Conservation (phyloP, 257 asterid species). For the Solanum virginianum region DNA sequence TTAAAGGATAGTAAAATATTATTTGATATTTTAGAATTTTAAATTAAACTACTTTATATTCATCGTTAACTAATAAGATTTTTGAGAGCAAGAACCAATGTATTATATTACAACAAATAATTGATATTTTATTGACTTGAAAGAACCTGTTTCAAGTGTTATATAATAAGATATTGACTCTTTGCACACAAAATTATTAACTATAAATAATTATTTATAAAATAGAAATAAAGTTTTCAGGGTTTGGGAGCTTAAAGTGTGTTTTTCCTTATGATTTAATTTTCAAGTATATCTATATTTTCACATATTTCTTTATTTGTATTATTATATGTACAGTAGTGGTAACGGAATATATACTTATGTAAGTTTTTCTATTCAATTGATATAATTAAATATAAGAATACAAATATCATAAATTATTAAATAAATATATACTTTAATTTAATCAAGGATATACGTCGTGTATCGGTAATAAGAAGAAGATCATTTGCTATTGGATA, state of each 20-base stretch:
- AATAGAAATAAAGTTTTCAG: not conserved
- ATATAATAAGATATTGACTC: not conserved
- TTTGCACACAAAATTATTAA: not conserved
- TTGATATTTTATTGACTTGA: not conserved
- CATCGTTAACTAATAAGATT: not conserved
- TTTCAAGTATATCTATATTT: not conserved
- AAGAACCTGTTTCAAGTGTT: not conserved
- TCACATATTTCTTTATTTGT: not conserved
- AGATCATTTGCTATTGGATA: not conserved
- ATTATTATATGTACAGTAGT: no score
- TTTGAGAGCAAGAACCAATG: not conserved
- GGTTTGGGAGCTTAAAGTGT: not conserved
- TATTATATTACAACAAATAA: no score
- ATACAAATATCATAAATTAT: not conserved
- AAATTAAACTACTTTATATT: not conserved
- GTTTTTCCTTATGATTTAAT: no score
- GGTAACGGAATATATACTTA: not conserved
- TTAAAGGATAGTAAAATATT: not conserved
- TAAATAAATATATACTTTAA: no score
- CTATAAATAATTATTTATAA: no score
- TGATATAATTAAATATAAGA: not conserved
- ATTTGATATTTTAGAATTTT: not conserved
- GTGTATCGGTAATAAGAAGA: not conserved
- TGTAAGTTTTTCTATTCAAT: not conserved
- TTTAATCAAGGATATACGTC: no score